phyloP scores from a whole-genome alignment of 441 rosid genomes.

The Populus hybrid region DNA sequence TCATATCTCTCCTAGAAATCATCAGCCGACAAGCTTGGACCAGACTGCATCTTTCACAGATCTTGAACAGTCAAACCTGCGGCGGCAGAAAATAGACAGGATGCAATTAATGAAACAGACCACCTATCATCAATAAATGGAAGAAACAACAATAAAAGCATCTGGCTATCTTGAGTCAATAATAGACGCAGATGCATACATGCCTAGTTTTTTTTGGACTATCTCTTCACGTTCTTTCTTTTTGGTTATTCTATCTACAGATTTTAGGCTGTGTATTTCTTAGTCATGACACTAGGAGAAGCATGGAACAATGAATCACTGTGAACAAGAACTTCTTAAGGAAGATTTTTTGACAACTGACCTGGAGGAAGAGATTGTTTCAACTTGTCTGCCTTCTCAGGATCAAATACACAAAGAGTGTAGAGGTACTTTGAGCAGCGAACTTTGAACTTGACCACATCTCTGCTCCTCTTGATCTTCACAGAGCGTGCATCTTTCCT shows the following conservation, averaged over 20 bases:
- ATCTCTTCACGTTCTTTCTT: too few species aligned
- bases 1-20: neutral
- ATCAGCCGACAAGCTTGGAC: neutral
- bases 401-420: too few species aligned
- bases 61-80: slow-evolving; percentile 75
- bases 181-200: neutral
- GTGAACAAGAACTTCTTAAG: neutral
- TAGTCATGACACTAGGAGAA: neutral
- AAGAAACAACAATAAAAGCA: neutral
- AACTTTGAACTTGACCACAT: too few species aligned
- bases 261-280: neutral
- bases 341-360: slow-evolving; percentile 4
- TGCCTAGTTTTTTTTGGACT: neutral
- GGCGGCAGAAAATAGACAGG: neutral
- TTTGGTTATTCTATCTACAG: neutral
- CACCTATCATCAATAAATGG: neutral
- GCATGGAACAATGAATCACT: neutral
- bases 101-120: neutral
- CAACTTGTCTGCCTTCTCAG: too few species aligned
- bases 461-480: too few species aligned
- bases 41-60: slow-evolving; percentile 25
- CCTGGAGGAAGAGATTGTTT: too few species aligned
- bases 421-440: too few species aligned
- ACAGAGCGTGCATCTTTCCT: too few species aligned
- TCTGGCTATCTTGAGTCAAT: neutral